phyloP scores from a whole-genome alignment of 2,329 filamentous ascomycete species.

The Diaporthe citri region DNA sequence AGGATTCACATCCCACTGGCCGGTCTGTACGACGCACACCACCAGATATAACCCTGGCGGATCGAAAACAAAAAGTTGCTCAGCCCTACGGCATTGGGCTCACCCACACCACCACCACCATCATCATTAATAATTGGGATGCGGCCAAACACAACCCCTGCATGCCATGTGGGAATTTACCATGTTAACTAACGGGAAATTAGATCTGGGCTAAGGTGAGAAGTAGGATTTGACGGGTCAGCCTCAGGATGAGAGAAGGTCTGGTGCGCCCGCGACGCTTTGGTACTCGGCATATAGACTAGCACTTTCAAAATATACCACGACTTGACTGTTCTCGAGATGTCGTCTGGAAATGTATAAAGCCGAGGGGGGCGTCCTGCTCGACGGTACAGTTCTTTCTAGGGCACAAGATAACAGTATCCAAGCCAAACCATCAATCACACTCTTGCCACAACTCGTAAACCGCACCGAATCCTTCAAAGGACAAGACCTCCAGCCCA shows the following conservation, averaged over 20 bases:
- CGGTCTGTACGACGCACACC: not conserved
- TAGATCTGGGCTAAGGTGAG: not conserved
- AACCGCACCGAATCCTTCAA: too few relatives aligned
- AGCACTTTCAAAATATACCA: not conserved
- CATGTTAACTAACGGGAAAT: not conserved
- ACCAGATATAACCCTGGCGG: not conserved
- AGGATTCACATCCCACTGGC: slow-evolving; percentile 5
- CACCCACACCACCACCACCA: not conserved
- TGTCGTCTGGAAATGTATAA: not conserved
- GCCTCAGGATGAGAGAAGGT: not conserved
- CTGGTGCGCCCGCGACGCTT: not conserved
- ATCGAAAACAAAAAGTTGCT: not conserved
- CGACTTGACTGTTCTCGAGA: not conserved
- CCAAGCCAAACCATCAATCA: not conserved
- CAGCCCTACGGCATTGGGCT: slow-evolving; percentile 16
- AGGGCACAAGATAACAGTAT: not conserved
- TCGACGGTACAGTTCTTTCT: not conserved
- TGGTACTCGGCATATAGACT: not conserved
- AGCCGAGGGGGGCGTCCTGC: not conserved
- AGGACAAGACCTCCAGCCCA: not conserved
- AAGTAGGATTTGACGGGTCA: slow-evolving; percentile 11
- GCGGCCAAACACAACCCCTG: not conserved
- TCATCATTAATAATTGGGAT: not conserved
- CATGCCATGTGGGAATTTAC: slow-evolving; percentile 12
- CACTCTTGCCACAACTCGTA: not conserved